These are phyloP conservation scores for Aspergillus nanangensis DNA, from an alignment of 495 filamentous ascomycete genomes.

Conservation along the genomic window DNA sequence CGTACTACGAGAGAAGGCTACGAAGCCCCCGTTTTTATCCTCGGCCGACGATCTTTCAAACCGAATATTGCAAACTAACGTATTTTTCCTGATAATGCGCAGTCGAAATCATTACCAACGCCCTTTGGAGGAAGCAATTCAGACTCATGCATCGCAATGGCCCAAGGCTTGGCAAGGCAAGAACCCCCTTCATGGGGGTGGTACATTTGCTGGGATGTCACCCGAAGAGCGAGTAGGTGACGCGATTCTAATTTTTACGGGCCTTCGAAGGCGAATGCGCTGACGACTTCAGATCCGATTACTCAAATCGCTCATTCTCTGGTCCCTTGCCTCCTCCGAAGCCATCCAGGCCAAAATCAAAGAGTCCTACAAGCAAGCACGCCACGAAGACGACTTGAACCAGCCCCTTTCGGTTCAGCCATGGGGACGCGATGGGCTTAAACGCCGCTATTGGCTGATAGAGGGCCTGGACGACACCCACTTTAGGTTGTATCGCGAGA, in stretches of 20 bases:
- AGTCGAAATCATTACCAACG: conserved; percentile 71
- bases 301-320: conserved; percentile 76
- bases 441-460: conserved; percentile 87
- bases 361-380: conserved; percentile 82
- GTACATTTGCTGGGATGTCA: conserved; percentile 73
- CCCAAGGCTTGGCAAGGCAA: conserved; percentile 78
- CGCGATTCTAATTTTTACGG: conserved; percentile 5
- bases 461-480: conserved; percentile 92
- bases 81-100: conserved; percentile 4
- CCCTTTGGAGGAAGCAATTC: conserved; percentile 89
- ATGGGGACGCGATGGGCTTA: conserved; percentile 88
- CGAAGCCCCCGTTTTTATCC: neutral
- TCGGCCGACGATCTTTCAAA: neutral
- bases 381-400: conserved; percentile 89
- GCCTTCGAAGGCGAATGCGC: conserved; percentile 15
- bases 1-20: neutral
- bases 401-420: conserved; percentile 90
- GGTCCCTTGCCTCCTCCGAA: conserved; percentile 89
- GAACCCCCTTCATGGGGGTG: conserved; percentile 76
- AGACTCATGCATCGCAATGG: conserved; percentile 84
- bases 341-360: conserved; percentile 73
- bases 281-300: conserved; percentile 63
- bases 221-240: conserved; percentile 73
- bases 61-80: conserved; percentile 1
- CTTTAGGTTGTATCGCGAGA: conserved; percentile 93